Base-by-base conservation (phyloP, 2,329 filamentous ascomycete species). In the Talaromyces sp. region DNA sequence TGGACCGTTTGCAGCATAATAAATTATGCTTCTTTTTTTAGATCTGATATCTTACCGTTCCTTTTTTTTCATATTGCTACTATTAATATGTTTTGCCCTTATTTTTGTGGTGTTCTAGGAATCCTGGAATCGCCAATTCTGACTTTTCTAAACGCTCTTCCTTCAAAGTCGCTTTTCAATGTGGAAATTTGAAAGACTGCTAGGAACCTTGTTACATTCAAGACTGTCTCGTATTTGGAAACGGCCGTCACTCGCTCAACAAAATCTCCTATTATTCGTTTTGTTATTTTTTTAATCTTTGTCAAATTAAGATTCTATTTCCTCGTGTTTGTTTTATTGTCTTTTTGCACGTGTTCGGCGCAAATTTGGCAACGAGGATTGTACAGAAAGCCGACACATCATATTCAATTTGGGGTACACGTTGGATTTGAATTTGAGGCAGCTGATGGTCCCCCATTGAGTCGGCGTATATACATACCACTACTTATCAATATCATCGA, bases 231-330 rank as follows among this genome's bases (percentile, higher is more conserved):
- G 7, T 3, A 53, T 17, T 30, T 53, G 28, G 15, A 53, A 59
- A 62, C 60, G 60, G 56, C 57, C 60, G 60, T 59, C 60, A 57
- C 27, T 49, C 36, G 55, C 42, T 55, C 57, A 55, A 17, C 15
- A 47, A 47, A 19, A 36, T 39, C 54, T 56, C 54, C 30, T 56
- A 30, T 13, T 56, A 47, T 36, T 39, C 32, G 30, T 56, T 56
- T 42, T 30, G 49, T 53, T 53, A 53, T 7, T 39, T 32, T 32
- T 8, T 36, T 27, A 30, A 44, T 36, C n/a, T 56, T 56, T 56
- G 22, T 36, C 32, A 19, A 30, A 30, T 32, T n/a, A 25, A 39
- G 54, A 19, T 33, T 36, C 11, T 30, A 19, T 28, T 28, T 10
- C 25, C 27, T 42, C 19, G 25, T 44, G 15, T 22, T 27, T 54